These are phyloP conservation scores for Persicaria maculosa DNA, from an alignment of 148 eudicot species.

Conservation along the genomic window DNA sequence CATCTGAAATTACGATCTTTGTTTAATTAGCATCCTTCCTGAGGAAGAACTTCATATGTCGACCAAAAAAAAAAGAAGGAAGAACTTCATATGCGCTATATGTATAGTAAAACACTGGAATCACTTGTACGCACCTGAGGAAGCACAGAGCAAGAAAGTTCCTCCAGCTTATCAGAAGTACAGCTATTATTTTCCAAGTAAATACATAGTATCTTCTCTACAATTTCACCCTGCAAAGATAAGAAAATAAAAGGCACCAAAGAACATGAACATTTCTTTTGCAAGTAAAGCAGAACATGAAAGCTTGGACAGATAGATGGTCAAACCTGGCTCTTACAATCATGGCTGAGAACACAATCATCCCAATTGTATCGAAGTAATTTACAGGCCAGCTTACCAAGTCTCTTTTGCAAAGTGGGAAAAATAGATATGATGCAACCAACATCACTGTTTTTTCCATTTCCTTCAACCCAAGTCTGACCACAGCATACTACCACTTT, in stretches of 20 bases:
- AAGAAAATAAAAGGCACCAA: background rate
- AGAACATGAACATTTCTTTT: background rate
- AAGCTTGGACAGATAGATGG: constrained; percentile 1
- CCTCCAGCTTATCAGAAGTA: constrained; percentile 30
- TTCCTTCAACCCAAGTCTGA: constrained; percentile 23
- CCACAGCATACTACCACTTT: constrained; percentile 30
- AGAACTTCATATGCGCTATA: constrained; percentile 3
- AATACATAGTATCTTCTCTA: constrained; percentile 37
- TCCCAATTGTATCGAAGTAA: constrained; percentile 37
- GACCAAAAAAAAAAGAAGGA: background rate
- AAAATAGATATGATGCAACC: constrained; percentile 22
- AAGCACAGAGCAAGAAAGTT: constrained; percentile 44
- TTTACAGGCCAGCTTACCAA: constrained; percentile 39
- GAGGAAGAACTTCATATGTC: background rate
- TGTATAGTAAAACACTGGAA: background rate
- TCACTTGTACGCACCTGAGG: constrained; percentile 32
- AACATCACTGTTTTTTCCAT: constrained; percentile 20
- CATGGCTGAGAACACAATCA: constrained; percentile 23
- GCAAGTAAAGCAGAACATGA: background rate
- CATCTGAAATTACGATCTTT: background rate
- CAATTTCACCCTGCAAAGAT: constrained; percentile 37
- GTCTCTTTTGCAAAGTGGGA: constrained; percentile 31
- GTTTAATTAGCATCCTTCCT: background rate
- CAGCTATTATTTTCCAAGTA: constrained; percentile 37
- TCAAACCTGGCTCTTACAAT: constrained; percentile 39